Evolutionary conservation across 164 flowering plant genomes (phyloP), one percentile per base, ranked within the genome.

Genomic region (Houttuynia cordata): DNA sequence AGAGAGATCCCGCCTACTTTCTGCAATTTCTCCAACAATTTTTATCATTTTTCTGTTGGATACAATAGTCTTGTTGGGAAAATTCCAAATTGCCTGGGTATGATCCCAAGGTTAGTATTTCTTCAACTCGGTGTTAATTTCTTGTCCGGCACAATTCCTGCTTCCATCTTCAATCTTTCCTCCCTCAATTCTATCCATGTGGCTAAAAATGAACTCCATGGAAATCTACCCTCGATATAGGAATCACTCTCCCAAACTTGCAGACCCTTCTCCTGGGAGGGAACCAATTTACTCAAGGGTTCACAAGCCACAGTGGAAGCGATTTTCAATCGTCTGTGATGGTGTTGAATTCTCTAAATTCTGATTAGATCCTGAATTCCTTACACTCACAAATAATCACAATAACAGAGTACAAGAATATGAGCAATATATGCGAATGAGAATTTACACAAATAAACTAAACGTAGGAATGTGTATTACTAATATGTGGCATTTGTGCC

Each of bases 161-260:
- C 65, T 0, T 58, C 80, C 10, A 55, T 81, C 8, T 83, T 67
- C 70, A 83, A 83, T 67, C 55, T 79, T 56, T 73, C 89, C n/a
- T 75, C 79, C 7, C 18, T 84, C 4, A 63, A 19, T 7, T 0
- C 9, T 10, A 45, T 81, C 8, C 64, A 61, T 14, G 30, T 83
- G 19, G 68, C 75, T 24, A 40, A 62, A 1, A 83, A 83, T 58
- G 12, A 63, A 14, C 50, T 83, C 10, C 57, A 52, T 62, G 87
- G 87, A 24, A 61, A 10, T 1, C 24, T 65, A 7, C 63, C 68
- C 9, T 19, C 58, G 63, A 59, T 30, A 4, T 59, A 20, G 73
- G 75, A 15, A 57, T 64, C 45, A 34, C 15, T 40, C 71, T 75
- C 52, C 79, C 79, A 0, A 66, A 71, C 37, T 75, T 80, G 18